Evolutionary conservation across 1,139 yeast genomes (phyloP), one percentile per base, ranked within the genome.

Genomic region (Saccharomyces hybrid): DNA sequence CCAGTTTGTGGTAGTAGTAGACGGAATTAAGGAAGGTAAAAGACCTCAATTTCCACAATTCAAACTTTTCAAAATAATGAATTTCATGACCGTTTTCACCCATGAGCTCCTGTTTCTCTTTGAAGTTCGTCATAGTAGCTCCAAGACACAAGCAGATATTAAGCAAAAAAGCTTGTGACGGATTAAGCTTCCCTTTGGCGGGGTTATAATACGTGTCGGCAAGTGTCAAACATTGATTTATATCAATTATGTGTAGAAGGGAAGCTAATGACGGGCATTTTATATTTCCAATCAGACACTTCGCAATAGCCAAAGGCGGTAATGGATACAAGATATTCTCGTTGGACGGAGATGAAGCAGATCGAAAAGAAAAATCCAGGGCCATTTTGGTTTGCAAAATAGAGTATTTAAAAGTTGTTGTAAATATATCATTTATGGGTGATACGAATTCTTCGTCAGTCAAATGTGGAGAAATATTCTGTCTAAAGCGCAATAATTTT

Each of bases 1-100:
- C 54, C 8, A 65, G 55, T 52, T 62, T 64, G 49, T 64, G 64
- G 42, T 61, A 66, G 49, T 61, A 65, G 49, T 59, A 61, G 55
- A 64, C 57, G 26, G 65, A 56, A 51, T 65, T 65, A 29, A 61
- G 53, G 8, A 65, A 54, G 28, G 60, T 57, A n/a, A 38, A 38
- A 2, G 44, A 38, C 11, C 44, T 38, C 13, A 38, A 11, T 13
- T 13, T 38, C 44, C 44, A 38, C 25, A 38, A 20, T 20, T 38
- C 44, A 16, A 38, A 38, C n/a, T 38, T 38, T 3, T 38, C 44
- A 38, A 38, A 38, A 38, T 57, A 31, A 59, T 53, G 41, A 56
- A 32, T 38, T 57, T 59, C 8, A 59, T 54, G 14, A 59, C 53
- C 11, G 6, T 13, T 13, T 38, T 38, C 44, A 38, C 11, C 44